These are phyloP conservation scores for Acorus gramineus DNA, from an alignment of 106 monocot genomes.

Conservation along the genomic window DNA sequence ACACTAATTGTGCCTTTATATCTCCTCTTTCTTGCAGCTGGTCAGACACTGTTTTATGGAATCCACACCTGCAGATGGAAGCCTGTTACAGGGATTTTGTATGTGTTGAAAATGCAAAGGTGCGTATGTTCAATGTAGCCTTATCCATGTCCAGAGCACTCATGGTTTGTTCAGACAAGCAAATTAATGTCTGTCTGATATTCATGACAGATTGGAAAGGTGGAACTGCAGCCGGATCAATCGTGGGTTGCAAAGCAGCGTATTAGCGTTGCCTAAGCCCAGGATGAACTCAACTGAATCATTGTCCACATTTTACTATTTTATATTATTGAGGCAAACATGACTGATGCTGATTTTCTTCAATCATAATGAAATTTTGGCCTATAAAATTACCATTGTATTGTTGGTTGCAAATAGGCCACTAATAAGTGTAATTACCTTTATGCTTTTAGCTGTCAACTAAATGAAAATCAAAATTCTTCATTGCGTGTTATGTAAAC, in stretches of 20 bases:
- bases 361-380: too few species aligned
- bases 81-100: constrained; percentile 89
- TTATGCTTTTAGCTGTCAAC: too few species aligned
- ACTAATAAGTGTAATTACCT: too few species aligned
- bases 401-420: too few species aligned
- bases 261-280: constrained; percentile 27
- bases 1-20: too few species aligned
- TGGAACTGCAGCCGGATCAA: constrained; percentile 66
- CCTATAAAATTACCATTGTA: too few species aligned
- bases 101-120: constrained; percentile 99
- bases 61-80: constrained; percentile 93
- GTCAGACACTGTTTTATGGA: constrained; percentile 93
- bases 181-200: background rate
- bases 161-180: background rate
- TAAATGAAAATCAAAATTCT: too few species aligned
- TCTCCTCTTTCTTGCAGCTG: constrained; percentile 36
- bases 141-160: background rate
- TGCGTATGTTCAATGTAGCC: background rate
- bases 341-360: too few species aligned
- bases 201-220: constrained; percentile 41
- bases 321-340: too few species aligned
- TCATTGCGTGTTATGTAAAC: too few species aligned
- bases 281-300: background rate
- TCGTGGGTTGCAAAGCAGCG: constrained; percentile 84
- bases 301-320: too few species aligned